Percentiles rank a stretch among this genome's conserved stretches.
phyloP scores from a whole-genome alignment of 1,139 yeast genomes.

The Pneumocystis murina region DNA sequence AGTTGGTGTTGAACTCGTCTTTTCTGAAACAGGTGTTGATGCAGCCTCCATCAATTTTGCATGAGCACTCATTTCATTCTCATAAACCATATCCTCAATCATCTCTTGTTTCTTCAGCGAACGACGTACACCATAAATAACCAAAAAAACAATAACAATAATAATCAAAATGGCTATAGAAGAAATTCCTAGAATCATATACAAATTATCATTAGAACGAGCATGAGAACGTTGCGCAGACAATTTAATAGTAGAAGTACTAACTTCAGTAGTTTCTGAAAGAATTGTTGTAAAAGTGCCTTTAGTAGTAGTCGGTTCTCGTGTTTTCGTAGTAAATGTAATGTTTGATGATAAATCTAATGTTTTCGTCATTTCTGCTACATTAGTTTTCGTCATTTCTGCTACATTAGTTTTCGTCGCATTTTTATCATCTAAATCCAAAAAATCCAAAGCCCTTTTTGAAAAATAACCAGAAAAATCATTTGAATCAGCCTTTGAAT shows the following conservation, averaged over 20 bases:
- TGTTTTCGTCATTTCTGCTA: no score
- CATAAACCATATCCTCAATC: not conserved
- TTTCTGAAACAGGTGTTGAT: not conserved
- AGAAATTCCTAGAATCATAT: not conserved
- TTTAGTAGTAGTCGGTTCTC: not conserved
- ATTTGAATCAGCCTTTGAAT: no score
- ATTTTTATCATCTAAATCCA: no score
- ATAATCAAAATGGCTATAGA: not conserved
- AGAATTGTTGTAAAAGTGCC: not conserved
- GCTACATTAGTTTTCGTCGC: no score
- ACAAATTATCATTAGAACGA: not conserved
- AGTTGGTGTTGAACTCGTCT: not conserved
- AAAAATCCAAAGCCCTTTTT: no score
- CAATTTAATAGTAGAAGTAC: not conserved
- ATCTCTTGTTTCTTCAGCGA: not conserved
- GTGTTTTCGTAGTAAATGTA: not conserved
- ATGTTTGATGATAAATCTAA: not conserved
- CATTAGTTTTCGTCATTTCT: no score
- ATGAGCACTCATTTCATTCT: not conserved
- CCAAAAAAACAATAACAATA: not conserved
- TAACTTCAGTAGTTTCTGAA: not conserved
- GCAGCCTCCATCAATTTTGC: not conserved
- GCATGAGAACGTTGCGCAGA: not conserved
- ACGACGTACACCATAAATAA: not conserved
- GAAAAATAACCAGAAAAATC: no score